phyloP scores from a whole-genome alignment of 2,329 filamentous ascomycete genomes.

The Apiospora arundinis region DNA sequence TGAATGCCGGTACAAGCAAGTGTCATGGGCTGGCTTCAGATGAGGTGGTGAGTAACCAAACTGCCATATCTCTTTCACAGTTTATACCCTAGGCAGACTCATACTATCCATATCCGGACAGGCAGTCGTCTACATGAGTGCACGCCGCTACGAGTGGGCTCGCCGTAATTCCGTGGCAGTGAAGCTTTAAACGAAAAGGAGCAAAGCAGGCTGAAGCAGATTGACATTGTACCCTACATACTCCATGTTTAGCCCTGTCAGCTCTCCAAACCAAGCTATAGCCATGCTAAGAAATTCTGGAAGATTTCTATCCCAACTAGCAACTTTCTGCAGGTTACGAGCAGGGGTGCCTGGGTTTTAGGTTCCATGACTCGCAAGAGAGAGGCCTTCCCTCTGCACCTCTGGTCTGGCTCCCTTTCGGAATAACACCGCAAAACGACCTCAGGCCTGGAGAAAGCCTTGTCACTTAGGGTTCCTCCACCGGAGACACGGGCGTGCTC shows the following conservation, averaged over 20 bases:
- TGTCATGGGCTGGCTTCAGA: not conserved
- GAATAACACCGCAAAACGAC: slow-evolving; percentile 10
- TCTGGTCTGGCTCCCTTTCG: not conserved
- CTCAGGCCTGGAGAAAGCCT: slow-evolving; percentile 13
- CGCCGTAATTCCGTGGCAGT: not conserved
- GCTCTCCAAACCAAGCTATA: not conserved
- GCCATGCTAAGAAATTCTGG: slow-evolving; percentile 15
- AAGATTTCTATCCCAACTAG: slow-evolving; percentile 15
- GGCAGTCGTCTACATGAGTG: not conserved
- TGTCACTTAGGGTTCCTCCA: slow-evolving; percentile 17
- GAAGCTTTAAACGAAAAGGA: not conserved
- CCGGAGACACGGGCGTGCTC: slow-evolving; percentile 5
- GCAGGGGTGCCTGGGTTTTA: slow-evolving; percentile 7
- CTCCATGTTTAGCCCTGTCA: not conserved
- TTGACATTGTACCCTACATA: not conserved
- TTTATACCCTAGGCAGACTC: not conserved
- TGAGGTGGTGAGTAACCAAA: not conserved
- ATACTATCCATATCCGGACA: not conserved
- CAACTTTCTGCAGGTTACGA: slow-evolving; percentile 6
- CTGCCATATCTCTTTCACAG: not conserved
- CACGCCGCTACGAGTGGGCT: no score
- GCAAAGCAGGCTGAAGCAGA: not conserved
- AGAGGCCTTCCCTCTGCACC: not conserved
- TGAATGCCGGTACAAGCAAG: not conserved
- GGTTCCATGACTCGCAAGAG: slow-evolving; percentile 11